Evolutionary conservation across 768 basidiomycete genomes (phyloP), one percentile per base, ranked within the genome.

Genomic region (Leccinum ochraceum): DNA sequence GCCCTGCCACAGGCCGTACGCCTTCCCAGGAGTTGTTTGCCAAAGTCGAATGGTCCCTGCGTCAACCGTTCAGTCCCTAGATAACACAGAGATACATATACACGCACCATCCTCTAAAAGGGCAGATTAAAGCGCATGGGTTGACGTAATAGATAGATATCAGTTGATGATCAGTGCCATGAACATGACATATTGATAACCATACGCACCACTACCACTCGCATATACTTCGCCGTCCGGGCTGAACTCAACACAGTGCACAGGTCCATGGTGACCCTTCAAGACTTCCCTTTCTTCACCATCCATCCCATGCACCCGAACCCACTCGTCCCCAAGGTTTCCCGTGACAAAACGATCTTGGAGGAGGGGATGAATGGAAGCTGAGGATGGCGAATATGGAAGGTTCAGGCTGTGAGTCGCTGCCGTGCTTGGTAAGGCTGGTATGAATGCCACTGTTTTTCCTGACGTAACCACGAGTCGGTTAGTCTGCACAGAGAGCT

Each of bases 141-240:
- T 62, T 32, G 51, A 61, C 32, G 58, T 60, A 24, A 63, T 56
- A 16, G 16, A 44, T 44, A 17, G 16, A 46, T 46, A 17, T 26
- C n/a, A 51, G 65, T 51, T 68, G 63, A 58, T 57, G 36, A 46
- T 30, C 10, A 36, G 56, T 14, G 11, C 10, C 9, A 54, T 42
- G 58, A 53, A 56, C 57, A 49, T 53, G 63, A 16, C 49, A 61
- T 54, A 62, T n/a, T 48, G 60, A 59, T 20, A 46, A 59, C 44
- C 42, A 56, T 24, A 85, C 92, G 79, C 74, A 89, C 96, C 96
- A 68, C 93, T 95, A 54, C 96, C 97, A 69, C 92, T 95, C 37
- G 96, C 96, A 73, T 93, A 98, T 81, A 97, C 85, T 79, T 98
- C 97, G 24, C 96, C 96, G 72, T 98, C 96, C 1, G 96, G 96